Conservation (phyloP, 2,329 filamentous ascomycete species). For the Colletotrichum orbiculare region DNA sequence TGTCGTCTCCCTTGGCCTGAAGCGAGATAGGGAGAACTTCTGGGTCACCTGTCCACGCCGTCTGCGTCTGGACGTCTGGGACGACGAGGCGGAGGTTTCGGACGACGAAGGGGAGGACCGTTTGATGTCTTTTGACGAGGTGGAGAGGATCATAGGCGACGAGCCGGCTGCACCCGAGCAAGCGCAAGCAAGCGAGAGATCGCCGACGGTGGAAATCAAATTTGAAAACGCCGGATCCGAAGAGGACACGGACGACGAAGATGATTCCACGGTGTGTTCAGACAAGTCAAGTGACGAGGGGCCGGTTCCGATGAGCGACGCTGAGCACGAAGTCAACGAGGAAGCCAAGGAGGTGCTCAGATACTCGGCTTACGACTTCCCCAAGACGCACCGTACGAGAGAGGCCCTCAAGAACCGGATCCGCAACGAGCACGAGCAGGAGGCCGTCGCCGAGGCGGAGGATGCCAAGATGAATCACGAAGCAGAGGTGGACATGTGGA, state of each 20-base stretch:
- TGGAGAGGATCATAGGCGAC: slow-evolving; percentile 52
- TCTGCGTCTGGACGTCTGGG: slow-evolving; percentile 59
- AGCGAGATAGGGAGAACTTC: slow-evolving; percentile 50
- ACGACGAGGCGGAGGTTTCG: slow-evolving; percentile 42
- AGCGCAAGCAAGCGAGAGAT: not conserved
- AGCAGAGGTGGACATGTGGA: slow-evolving; percentile 60
- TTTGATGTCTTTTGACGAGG: slow-evolving; percentile 55
- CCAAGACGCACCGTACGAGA: slow-evolving; percentile 49
- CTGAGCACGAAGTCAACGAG: slow-evolving; percentile 44
- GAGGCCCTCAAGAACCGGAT: slow-evolving; percentile 52
- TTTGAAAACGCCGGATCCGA: slow-evolving; percentile 8
- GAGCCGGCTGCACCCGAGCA: not conserved
- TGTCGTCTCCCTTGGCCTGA: slow-evolving; percentile 57
- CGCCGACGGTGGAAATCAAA: slow-evolving; percentile 6
- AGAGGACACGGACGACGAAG: slow-evolving; percentile 1
- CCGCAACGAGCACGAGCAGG: slow-evolving; percentile 53
- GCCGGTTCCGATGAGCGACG: slow-evolving; percentile 1
- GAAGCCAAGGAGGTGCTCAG: slow-evolving; percentile 57
- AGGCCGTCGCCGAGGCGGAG: slow-evolving; percentile 54
- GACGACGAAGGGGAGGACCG: slow-evolving; percentile 36
- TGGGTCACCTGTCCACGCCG: slow-evolving; percentile 63
- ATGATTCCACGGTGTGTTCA: slow-evolving; percentile 5
- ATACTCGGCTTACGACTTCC: slow-evolving; percentile 54
- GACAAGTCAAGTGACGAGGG: not conserved
- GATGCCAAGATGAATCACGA: slow-evolving; percentile 53